Conservation (phyloP, 176 grass and related monocot genomes). For the Triticum urartu region DNA sequence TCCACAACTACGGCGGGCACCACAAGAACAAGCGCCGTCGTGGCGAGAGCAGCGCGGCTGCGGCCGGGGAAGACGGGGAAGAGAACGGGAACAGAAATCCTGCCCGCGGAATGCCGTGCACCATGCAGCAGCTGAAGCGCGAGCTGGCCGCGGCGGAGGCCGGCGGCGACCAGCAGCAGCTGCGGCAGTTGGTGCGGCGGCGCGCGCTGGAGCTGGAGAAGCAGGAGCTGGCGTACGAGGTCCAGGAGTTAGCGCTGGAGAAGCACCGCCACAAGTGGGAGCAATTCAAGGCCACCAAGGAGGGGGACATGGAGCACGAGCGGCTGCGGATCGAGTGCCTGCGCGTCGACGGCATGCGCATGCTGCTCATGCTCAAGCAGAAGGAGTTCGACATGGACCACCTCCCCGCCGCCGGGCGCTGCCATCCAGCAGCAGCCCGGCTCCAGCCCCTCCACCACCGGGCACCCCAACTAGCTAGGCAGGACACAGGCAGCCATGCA, state of each 20-base stretch:
- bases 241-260: constrained; percentile 47
- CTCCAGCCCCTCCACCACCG: constrained; percentile 44
- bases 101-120: background rate
- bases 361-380: constrained; percentile 76
- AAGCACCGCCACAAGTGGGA: constrained; percentile 72
- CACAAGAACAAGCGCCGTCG: constrained; percentile 27
- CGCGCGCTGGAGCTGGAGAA: constrained; percentile 69
- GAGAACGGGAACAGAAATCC: constrained; percentile 19
- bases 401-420: background rate
- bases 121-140: constrained; percentile 54
- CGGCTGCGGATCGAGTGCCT: constrained; percentile 61
- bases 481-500: too few species aligned
- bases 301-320: constrained; percentile 64
- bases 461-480: constrained; percentile 25
- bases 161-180: constrained; percentile 35
- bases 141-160: constrained; percentile 46
- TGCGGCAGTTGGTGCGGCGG: constrained; percentile 51
- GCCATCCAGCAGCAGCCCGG: constrained; percentile 11
- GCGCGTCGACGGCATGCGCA: constrained; percentile 54
- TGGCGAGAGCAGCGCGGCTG: constrained; percentile 30
- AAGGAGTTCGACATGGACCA: constrained; percentile 63
- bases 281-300: constrained; percentile 65
- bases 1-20: background rate
- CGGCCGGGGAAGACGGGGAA: constrained; percentile 30
- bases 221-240: constrained; percentile 51